Evolutionary conservation across 371 early-diverging fungal genomes (phyloP).

Genomic region (Furculomyces boomerangus): DNA sequence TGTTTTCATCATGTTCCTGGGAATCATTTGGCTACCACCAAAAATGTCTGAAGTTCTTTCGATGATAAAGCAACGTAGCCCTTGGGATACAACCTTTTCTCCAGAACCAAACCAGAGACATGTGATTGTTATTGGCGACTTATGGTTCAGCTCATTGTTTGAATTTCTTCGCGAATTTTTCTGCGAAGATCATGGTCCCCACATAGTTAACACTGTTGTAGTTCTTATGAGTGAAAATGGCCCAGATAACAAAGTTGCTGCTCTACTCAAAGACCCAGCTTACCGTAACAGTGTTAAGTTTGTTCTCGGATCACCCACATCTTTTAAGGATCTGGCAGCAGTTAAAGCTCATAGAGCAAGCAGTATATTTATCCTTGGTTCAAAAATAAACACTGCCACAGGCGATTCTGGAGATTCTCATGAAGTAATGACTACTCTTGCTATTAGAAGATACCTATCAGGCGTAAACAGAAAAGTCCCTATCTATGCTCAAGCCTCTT

Average conservation of each 20-base stretch:
- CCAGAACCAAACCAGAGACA: conserved; percentile 28
- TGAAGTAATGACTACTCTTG: conserved; percentile 43
- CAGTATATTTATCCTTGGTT: conserved; percentile 37
- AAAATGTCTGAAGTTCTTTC: conserved; percentile 38
- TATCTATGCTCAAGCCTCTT: conserved; percentile 36
- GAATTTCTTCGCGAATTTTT: conserved; percentile 55
- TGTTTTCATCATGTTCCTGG: conserved; percentile 43
- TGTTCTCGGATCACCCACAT: conserved; percentile 40
- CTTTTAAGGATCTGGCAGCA: conserved; percentile 29
- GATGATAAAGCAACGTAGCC: conserved; percentile 28
- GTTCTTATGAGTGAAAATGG: conserved; percentile 38
- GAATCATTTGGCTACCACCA: conserved; percentile 45
- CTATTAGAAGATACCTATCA: conserved; percentile 36
- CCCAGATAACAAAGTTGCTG: conserved; percentile 30
- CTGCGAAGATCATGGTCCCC: conserved; percentile 41
- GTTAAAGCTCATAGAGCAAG: conserved; percentile 26
- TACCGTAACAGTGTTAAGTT: conserved; percentile 39
- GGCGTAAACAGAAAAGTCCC: conserved; percentile 12
- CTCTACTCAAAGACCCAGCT: conserved; percentile 30
- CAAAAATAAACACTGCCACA: conserved; percentile 21
- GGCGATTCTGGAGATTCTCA: conserved; percentile 32
- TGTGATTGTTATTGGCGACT: conserved; percentile 38
- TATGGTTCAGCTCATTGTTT: conserved; percentile 29
- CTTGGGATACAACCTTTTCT: conserved; percentile 28
- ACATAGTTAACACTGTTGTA: conserved; percentile 35